Evolutionary conservation across 1,284 basidiomycete genomes (phyloP), one percentile per base, ranked within the genome.

Genomic region (Sutorius eximius): DNA sequence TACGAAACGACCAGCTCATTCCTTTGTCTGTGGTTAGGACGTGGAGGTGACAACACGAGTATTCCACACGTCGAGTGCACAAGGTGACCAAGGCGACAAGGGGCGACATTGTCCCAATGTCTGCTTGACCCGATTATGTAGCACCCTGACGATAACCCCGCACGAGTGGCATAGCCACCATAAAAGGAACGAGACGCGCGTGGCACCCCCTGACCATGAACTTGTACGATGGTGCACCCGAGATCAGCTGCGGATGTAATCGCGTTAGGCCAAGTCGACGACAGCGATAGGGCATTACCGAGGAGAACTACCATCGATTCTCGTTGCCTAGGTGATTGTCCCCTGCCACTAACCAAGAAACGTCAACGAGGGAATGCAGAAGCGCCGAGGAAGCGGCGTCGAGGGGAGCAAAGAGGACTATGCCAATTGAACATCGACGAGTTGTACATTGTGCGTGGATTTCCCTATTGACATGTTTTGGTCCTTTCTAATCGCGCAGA

Each of bases 41-140:
- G 57, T 81, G 8, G 92, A 92, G 3, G 93, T 71, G 2, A 92
- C 75, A 2, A 91, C 69, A 5, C 85, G 77, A 2, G 91, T 91
- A 51, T 85, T 82, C 59, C 91, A 63, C 16, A 16, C 12, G 7
- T 88, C 83, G 52, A 93, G 77, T 29, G 89, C 83, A 33, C 85
- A 88, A 4, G 90, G 30, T 33, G 30, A 27, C 32, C 24, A 33
- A 49, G 74, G 49, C 49, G 36, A 37, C 9, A 27, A 27, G 24
- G 24, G 24, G 6, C 24, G 24, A 27, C 24, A 27, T 27, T 27
- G 24, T 27, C 24, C 6, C 24, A 27, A 27, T 38, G 3, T 44
- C 27, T 34, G 9, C 10, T 30, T 13, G 33, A 3, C 16, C 16
- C 24, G 6, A 22, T 52, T 40, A 72, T 27, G 36, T 91, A 0